Conservation (phyloP, 2,329 filamentous ascomycete genomes). For the Colletotrichum liriopes region DNA sequence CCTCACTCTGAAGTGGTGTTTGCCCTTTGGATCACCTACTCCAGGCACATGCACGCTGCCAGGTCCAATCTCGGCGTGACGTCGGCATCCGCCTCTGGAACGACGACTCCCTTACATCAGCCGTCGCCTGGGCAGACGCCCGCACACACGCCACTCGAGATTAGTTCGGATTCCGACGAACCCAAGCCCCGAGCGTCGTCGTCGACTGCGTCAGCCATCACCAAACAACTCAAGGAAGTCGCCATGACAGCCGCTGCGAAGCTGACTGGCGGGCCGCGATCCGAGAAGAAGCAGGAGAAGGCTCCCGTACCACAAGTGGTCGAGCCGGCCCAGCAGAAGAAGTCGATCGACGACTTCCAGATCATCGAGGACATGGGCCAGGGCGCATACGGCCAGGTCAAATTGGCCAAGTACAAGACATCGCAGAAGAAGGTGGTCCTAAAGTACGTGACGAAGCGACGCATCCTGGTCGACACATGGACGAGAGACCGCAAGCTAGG, state of each 20-base stretch:
- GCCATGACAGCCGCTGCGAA: slow-evolving; percentile 70
- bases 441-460: slow-evolving; percentile 97
- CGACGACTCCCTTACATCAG: slow-evolving; percentile 81
- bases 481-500: slow-evolving; percentile 93
- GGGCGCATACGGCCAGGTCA: slow-evolving; percentile 97
- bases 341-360: slow-evolving; percentile 89
- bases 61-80: slow-evolving; percentile 72
- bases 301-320: slow-evolving; percentile 54
- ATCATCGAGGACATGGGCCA: slow-evolving; percentile 99
- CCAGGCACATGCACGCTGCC: slow-evolving; percentile 87
- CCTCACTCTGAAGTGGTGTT: slow-evolving; percentile 85
- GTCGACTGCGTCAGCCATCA: slow-evolving; percentile 64
- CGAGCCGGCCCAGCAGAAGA: slow-evolving; percentile 71
- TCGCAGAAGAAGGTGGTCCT: slow-evolving; percentile 89
- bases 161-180: slow-evolving; percentile 69
- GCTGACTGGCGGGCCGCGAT: slow-evolving; percentile 60
- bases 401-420: slow-evolving; percentile 89
- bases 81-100: slow-evolving; percentile 75
- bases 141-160: slow-evolving; percentile 70
- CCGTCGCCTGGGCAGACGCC: slow-evolving; percentile 83
- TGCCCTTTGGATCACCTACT: slow-evolving; percentile 98
- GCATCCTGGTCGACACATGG: slow-evolving; percentile 98
- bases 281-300: slow-evolving; percentile 54
- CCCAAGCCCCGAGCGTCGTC: slow-evolving; percentile 57
- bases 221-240: slow-evolving; percentile 71